phyloP scores from a whole-genome alignment of 2,329 filamentous ascomycete genomes.

The Nannizziopsis barbatae region DNA sequence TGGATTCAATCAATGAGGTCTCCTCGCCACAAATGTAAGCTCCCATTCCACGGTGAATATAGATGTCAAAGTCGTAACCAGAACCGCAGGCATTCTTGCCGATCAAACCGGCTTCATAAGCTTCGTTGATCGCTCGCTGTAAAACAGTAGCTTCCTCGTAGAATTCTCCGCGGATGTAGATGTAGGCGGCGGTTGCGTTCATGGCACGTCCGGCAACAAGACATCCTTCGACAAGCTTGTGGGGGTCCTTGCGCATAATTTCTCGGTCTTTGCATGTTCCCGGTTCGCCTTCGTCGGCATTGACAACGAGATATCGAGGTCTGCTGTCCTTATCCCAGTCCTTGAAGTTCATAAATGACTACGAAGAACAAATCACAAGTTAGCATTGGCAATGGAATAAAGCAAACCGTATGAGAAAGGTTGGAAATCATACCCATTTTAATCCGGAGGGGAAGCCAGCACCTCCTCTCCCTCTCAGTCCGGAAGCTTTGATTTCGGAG shows the following conservation, averaged over 20 bases:
- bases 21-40: conserved; percentile 98
- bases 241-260: conserved; percentile 99
- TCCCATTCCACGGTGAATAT: conserved; percentile 89
- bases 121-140: conserved; percentile 93
- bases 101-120: conserved; percentile 85
- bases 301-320: conserved; percentile 93
- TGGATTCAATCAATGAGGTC: conserved; percentile 92
- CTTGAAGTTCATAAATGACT: conserved; percentile 99
- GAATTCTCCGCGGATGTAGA: conserved; percentile 98
- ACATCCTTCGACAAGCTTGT: conserved; percentile 97
- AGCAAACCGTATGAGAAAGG: not conserved
- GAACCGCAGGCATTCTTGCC: conserved; percentile 97
- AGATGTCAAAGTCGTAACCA: conserved; percentile 97
- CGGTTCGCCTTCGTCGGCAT: conserved; percentile 96
- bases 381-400: conserved; percentile 1
- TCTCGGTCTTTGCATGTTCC: conserved; percentile 99
- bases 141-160: conserved; percentile 89
- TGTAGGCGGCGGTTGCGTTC: conserved; percentile 98
- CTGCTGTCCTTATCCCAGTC: conserved; percentile 97
- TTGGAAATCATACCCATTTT: conserved; percentile 78
- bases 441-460: conserved; percentile 95
- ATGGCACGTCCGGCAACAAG: conserved; percentile 91
- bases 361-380: conserved; percentile 17
- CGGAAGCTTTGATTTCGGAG: conserved; percentile 90
- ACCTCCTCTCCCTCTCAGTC: conserved; percentile 87